Conservation (phyloP, 2,329 filamentous ascomycete genomes). For the Tolypocladium ophioglossoides region DNA sequence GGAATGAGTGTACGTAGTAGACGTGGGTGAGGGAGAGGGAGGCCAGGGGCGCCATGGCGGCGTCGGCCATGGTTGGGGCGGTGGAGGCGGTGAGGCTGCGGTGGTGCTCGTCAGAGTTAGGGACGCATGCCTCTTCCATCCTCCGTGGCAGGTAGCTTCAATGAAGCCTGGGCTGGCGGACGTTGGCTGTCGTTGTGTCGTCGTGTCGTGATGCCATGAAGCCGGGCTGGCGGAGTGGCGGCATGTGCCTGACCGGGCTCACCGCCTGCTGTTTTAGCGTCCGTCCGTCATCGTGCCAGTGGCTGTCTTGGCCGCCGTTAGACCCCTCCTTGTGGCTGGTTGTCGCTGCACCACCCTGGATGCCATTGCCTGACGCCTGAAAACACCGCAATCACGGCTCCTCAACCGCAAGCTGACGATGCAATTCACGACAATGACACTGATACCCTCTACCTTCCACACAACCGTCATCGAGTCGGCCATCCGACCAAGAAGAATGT, state of each 20-base stretch:
- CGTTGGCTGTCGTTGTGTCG: not conserved
- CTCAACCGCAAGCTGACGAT: slow-evolving; percentile 2
- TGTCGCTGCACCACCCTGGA: too few species aligned
- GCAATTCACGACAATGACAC: too few species aligned
- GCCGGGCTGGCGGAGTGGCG: not conserved
- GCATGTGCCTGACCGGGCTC: not conserved
- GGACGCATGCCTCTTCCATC: not conserved
- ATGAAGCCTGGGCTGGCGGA: not conserved
- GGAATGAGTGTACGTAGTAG: slow-evolving; percentile 60
- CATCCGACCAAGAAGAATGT: slow-evolving; percentile 93
- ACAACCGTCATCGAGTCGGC: slow-evolving; percentile 84
- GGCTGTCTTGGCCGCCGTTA: too few species aligned
- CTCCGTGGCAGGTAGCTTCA: not conserved
- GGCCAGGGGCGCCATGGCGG: slow-evolving; percentile 49
- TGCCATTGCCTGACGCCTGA: not conserved
- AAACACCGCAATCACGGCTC: slow-evolving; percentile 2
- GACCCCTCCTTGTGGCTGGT: not conserved
- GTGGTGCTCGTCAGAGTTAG: not conserved
- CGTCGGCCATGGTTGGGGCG: not conserved
- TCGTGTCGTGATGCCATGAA: not conserved
- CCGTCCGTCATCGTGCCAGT: too few species aligned
- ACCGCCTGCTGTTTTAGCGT: not conserved
- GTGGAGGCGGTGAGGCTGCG: not conserved
- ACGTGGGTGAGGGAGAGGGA: slow-evolving; percentile 94
- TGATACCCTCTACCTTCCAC: slow-evolving; percentile 89